These are phyloP conservation scores for Flueggea neowawraea DNA, from an alignment of 441 rosid genomes.

Conservation along the genomic window DNA sequence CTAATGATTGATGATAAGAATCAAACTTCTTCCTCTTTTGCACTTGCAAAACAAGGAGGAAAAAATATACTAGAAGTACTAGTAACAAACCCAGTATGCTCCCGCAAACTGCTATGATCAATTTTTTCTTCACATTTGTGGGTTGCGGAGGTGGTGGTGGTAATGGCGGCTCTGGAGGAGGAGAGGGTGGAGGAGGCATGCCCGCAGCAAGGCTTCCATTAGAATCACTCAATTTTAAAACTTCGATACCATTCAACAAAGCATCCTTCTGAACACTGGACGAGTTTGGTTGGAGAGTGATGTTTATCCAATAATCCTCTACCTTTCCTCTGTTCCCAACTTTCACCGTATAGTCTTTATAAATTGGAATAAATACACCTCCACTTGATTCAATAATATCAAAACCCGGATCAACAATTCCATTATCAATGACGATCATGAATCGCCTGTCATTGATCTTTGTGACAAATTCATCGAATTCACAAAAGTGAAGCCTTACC, in stretches of 20 bases:
- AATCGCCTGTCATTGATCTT: not conserved
- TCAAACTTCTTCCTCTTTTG: no score
- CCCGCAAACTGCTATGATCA: not conserved
- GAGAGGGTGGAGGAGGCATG: conserved; percentile 14
- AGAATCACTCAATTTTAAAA: conserved; percentile 24
- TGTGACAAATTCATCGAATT: not conserved
- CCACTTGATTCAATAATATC: conserved; percentile 23
- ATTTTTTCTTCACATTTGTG: not conserved
- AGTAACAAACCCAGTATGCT: no score
- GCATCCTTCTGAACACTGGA: conserved; percentile 21
- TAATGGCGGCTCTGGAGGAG: not conserved
- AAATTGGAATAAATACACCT: conserved; percentile 22
- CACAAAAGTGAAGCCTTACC: conserved; percentile 51
- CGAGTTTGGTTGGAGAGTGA: conserved; percentile 6
- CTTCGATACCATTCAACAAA: conserved; percentile 30
- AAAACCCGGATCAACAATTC: not conserved
- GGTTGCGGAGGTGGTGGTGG: no score
- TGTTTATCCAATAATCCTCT: no score
- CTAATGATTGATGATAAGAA: no score
- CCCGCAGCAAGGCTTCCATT: conserved; percentile 19
- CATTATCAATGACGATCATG: conserved; percentile 22
- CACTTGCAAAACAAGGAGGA: no score
- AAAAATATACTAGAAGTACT: no score
- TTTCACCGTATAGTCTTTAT: conserved; percentile 20
- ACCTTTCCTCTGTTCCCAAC: not conserved